phyloP scores from a whole-genome alignment of 805 yeast genomes.

The Kuraishia capsulata region DNA sequence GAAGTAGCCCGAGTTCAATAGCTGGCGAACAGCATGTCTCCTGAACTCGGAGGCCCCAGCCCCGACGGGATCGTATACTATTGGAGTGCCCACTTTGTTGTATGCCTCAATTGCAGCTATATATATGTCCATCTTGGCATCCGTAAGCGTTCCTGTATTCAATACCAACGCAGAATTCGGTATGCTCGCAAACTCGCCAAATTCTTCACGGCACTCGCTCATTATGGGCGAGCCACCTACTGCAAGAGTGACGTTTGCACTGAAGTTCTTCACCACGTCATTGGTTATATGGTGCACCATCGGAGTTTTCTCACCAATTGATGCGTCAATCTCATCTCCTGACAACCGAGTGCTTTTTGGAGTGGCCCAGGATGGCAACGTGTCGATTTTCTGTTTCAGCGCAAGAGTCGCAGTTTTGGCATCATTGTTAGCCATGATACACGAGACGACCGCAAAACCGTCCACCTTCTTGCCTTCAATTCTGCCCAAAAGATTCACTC shows the following conservation, averaged over 20 bases:
- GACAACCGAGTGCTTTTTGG: neutral
- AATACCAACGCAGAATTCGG: conserved; percentile 51
- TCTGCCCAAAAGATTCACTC: conserved; percentile 43
- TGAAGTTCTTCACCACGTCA: conserved; percentile 77
- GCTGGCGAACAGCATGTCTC: conserved; percentile 29
- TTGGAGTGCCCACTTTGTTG: conserved; percentile 45
- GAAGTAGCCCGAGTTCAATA: conserved; percentile 50
- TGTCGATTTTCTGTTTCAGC: conserved; percentile 20
- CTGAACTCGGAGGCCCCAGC: conserved; percentile 73
- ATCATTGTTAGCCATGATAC: conserved; percentile 58
- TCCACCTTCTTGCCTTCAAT: conserved; percentile 41
- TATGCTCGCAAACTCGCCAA: conserved; percentile 48
- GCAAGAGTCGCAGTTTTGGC: conserved; percentile 42
- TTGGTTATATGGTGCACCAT: conserved; percentile 85
- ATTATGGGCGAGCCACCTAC: conserved; percentile 83
- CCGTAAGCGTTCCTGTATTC: conserved; percentile 68
- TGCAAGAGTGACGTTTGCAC: conserved; percentile 81
- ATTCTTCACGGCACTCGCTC: conserved; percentile 70
- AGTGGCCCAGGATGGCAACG: conserved; percentile 18
- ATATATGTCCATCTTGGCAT: conserved; percentile 31
- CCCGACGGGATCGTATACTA: conserved; percentile 89
- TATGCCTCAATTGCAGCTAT: conserved; percentile 48
- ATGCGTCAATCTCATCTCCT: neutral
- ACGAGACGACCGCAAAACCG: conserved; percentile 88
- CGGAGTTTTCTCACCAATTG: conserved; percentile 30